A percentile compares a stretch with the other conserved stretches of the same genome.
Evolutionary conservation across 2,329 filamentous ascomycete genomes (phyloP).

Genomic region (Tolypocladium inflatum): DNA sequence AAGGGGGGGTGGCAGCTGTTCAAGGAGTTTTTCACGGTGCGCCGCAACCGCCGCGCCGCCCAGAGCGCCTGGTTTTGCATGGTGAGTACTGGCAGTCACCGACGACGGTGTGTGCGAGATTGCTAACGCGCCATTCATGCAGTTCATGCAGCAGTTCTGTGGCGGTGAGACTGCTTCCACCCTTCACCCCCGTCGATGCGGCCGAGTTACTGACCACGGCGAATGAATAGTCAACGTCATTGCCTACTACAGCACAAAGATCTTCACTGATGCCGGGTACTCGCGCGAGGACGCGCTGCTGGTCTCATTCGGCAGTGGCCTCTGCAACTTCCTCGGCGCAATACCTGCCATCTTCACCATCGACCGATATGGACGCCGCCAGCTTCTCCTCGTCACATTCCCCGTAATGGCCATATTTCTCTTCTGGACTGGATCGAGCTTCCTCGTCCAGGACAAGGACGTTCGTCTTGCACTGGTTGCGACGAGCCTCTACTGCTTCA

Average conservation of each 20-base stretch:
- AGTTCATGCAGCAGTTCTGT: constrained; percentile 6
- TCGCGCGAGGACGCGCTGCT: constrained; percentile 33
- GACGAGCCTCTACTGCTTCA: constrained; percentile 28
- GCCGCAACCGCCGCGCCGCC: constrained; percentile 24
- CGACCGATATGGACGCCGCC: constrained; percentile 47
- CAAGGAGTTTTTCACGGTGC: constrained; percentile 27
- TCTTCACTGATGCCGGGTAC: constrained; percentile 29
- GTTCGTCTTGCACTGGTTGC: constrained; percentile 23
- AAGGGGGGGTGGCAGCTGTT: constrained; percentile 30
- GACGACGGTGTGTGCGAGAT: no score
- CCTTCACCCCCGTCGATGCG: neutral
- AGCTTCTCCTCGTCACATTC: constrained; percentile 46
- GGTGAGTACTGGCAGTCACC: constrained; percentile 10
- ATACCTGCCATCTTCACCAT: constrained; percentile 50
- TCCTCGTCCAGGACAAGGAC: constrained; percentile 24
- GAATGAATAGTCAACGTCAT: constrained; percentile 39
- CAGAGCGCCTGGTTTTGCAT: constrained; percentile 26
- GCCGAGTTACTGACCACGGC: neutral
- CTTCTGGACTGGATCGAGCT: constrained; percentile 42
- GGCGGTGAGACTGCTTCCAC: neutral
- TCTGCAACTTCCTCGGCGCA: constrained; percentile 49
- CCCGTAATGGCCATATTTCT: constrained; percentile 47
- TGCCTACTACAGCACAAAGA: constrained; percentile 44
- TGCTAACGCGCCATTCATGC: neutral
- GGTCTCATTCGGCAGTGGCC: constrained; percentile 45